A percentile compares a stretch with the other conserved stretches of the same genome.
These are phyloP conservation scores for Phytophthora sp. DNA, from an alignment of 352 stramenopile genomes.

Conservation along the genomic window DNA sequence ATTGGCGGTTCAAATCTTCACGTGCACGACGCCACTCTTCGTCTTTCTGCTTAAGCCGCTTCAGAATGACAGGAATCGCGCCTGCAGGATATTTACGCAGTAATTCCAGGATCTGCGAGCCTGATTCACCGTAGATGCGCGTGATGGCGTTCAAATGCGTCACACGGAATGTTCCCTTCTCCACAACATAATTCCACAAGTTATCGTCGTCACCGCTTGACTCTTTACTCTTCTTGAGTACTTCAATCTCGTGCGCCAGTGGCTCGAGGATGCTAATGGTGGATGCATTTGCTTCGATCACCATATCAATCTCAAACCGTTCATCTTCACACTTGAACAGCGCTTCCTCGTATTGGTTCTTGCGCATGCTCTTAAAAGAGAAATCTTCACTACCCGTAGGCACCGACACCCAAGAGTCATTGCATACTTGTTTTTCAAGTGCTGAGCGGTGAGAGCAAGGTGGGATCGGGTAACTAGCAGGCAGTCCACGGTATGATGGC, in stretches of 20 bases:
- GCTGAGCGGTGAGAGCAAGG: constrained; percentile 95
- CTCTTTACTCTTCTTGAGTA: constrained; percentile 77
- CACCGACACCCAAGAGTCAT: constrained; percentile 97
- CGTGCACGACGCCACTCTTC: constrained; percentile 94
- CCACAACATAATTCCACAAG: constrained; percentile 91
- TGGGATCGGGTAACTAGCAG: constrained; percentile 97
- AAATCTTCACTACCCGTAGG: constrained; percentile 99
- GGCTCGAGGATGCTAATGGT: constrained; percentile 96
- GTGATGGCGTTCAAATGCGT: constrained; percentile 98
- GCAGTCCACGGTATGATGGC: constrained; percentile 97
- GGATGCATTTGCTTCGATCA: constrained; percentile 97
- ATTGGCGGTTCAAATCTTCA: constrained; percentile 96
- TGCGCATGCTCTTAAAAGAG: constrained; percentile 98
- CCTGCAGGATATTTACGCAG: constrained; percentile 96
- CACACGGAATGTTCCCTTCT: constrained; percentile 94
- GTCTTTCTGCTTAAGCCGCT: constrained; percentile 99
- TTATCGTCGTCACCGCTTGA: constrained; percentile 68
- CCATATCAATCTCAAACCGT: constrained; percentile 92
- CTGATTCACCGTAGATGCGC: constrained; percentile 97
- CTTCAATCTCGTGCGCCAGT: constrained; percentile 95
- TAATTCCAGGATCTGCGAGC: constrained; percentile 91
- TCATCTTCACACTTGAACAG: constrained; percentile 99
- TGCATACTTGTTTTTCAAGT: constrained; percentile 93
- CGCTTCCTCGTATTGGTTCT: constrained; percentile 99
- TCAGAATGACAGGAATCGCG: constrained; percentile 98